Base-by-base conservation (phyloP, 208 protist species). In the Trypanosoma lewisi region DNA sequence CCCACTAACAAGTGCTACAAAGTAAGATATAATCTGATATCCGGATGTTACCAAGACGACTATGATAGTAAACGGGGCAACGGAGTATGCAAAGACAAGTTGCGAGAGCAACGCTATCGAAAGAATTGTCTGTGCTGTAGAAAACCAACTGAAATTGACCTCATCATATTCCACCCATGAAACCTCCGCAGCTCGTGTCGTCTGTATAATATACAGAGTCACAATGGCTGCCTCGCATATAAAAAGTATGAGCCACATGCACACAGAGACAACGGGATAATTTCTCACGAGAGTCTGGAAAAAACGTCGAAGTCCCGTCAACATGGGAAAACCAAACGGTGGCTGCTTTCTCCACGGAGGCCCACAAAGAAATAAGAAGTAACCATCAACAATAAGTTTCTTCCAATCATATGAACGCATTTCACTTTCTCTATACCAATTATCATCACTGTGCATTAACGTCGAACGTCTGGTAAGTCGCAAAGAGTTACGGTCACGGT, bases 31-130 rank as follows among this genome's bases (percentile, higher is more conserved):
- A 33, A 91, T 90, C 57, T 90, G 84, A 64, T 95, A 93, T 17
- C 84, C 73, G n/a, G 89, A 88, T 2, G 89, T 95, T 34, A 69
- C 72, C 14, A 90, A 70, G 19, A 95, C 84, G 1, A 95, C 72
- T 1, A 71, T 72, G 52, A 89, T 84, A 5, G 89, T 93, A 57
- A 80, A 63, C 9, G 83, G 11, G 37, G 80, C 78, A 25, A 95
- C 71, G 23, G 85, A 91, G 77, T 93, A 93, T 52, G 89, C 83
- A 58, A 95, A 93, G 27, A 89, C 71, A 25, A 95, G 70, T 63
- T 95, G 85, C 19, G 86, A 73, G 0, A 95, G 70, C 14, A 85
- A 82, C 0, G 93, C 69, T 34, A 91, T 71, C 12, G 84, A 87
- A 3, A 95, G 75, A 12, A 84, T 63, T 14, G 78, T 81, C 36